Evolutionary conservation across 2,329 filamentous ascomycete species (phyloP), one percentile per base, ranked within the genome.

Genomic region (Didymella pinodella): DNA sequence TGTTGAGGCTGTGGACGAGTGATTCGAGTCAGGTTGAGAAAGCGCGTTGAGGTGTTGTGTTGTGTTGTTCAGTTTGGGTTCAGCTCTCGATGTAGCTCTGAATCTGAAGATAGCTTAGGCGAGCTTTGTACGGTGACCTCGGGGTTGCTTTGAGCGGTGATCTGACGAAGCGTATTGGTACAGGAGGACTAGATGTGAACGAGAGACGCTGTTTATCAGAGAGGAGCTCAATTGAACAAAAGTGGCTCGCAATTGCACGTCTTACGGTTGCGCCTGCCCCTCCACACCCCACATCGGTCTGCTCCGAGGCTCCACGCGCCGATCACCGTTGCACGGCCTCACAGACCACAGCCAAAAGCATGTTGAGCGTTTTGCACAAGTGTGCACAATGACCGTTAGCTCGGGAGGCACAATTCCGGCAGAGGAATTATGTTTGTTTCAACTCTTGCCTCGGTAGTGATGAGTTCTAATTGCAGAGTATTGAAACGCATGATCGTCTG

Each of bases 231-330:
- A 14, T 32, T 32, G 31, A 32, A 32, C 12, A 32, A 32, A 32
- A 31, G 29, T 32, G 14, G 11, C 12, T 32, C 31, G 12, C 12
- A 14, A 32, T 14, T 32, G 31, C 31, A 32, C 31, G 25, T 25
- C 16, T 28, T 25, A 14, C 25, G 41, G 41, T 44, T 25, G 25
- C 14, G 25, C 22, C 45, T 58, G 56, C 56, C 50, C 56, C 56
- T 59, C 56, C 46, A 43, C 49, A 54, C 56, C 46, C 56, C 56
- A 59, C 56, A 50, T 59, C 56, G 56, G 56, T 43, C 40, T 54
- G 47, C 50, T 49, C 56, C 50, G 50, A 28, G 29, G 29, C 50
- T 59, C 50, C 46, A 50, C 40, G 41, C 56, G 56, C 56, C 56
- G 51, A 54, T 54, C 56, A 40, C 56, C 56, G 56, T 46, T 47